phyloP scores from a whole-genome alignment of 495 filamentous ascomycete species.

The Daldinia caldariorum region DNA sequence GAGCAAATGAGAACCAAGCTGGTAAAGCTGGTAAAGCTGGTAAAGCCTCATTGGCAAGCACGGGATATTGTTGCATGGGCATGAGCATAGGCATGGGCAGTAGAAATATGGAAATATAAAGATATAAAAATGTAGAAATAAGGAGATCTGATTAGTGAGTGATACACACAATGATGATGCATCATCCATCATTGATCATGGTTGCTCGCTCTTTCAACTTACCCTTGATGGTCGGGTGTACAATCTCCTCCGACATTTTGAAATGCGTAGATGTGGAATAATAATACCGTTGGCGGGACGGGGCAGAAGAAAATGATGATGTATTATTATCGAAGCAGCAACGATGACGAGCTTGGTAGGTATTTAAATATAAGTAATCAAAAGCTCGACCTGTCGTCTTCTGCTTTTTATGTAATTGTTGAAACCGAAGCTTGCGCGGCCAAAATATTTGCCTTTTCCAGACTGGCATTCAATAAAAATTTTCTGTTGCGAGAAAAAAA shows the following conservation, averaged over 20 bases:
- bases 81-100: no score
- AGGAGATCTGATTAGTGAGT: no score
- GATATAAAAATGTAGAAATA: no score
- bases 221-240: slow-evolving; percentile 69
- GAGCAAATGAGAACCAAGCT: not conserved
- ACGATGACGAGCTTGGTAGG: slow-evolving; percentile 12
- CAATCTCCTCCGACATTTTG: slow-evolving; percentile 60
- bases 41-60: not conserved
- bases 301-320: not conserved
- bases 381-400: slow-evolving; percentile 2
- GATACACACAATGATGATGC: no score
- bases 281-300: slow-evolving; percentile 14
- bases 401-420: slow-evolving; percentile 14
- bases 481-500: slow-evolving; percentile 38
- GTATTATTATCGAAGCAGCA: not conserved
- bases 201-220: slow-evolving; percentile 39
- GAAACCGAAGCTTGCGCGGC: slow-evolving; percentile 18
- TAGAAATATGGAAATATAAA: no score
- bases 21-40: not conserved
- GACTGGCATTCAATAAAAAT: slow-evolving; percentile 37
- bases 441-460: slow-evolving; percentile 38
- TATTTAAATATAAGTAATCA: slow-evolving; percentile 3
- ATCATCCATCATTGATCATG: no score
- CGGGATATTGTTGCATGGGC: no score
- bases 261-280: slow-evolving; percentile 22